Percentiles rank a stretch among this genome's conserved stretches.
phyloP scores from a whole-genome alignment of 2,329 filamentous ascomycete species.

The Stromatinia cepivora region DNA sequence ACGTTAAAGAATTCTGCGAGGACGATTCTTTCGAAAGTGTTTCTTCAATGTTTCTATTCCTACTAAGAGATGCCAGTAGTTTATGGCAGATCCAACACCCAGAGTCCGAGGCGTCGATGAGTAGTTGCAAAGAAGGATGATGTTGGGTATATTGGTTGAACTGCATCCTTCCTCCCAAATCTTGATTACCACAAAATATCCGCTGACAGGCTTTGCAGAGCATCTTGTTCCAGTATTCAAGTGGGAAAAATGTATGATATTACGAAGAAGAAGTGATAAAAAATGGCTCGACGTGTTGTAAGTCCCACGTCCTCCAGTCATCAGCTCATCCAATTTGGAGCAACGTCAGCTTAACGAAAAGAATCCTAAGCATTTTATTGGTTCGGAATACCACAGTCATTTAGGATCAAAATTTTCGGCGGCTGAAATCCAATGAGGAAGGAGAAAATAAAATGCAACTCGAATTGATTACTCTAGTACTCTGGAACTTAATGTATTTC shows the following conservation, averaged over 20 bases:
- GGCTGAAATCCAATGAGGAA: neutral
- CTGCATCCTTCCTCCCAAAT: rapidly evolving
- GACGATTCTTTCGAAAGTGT: neutral
- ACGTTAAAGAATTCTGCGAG: neutral
- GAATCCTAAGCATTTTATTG: neutral
- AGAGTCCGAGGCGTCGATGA: neutral
- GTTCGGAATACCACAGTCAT: neutral
- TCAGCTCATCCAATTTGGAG: neutral
- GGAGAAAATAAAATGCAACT: neutral
- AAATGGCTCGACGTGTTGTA: neutral
- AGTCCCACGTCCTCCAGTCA: too few relatives aligned
- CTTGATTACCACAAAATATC: neutral
- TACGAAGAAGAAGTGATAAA: neutral
- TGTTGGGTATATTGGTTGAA: neutral
- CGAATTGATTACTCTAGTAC: too few relatives aligned
- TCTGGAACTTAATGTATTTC: too few relatives aligned
- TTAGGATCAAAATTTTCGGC: rapidly evolving
- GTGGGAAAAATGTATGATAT: neutral
- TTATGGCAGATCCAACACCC: neutral
- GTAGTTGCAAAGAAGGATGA: conserved; percentile 4
- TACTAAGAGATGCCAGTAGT: neutral
- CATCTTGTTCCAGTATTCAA: neutral
- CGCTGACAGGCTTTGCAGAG: neutral
- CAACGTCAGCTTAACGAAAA: neutral
- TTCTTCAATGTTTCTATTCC: too few relatives aligned